Conservation (phyloP, 108 stramenopile genomes). For the Nannochloropsis gaditana region DNA sequence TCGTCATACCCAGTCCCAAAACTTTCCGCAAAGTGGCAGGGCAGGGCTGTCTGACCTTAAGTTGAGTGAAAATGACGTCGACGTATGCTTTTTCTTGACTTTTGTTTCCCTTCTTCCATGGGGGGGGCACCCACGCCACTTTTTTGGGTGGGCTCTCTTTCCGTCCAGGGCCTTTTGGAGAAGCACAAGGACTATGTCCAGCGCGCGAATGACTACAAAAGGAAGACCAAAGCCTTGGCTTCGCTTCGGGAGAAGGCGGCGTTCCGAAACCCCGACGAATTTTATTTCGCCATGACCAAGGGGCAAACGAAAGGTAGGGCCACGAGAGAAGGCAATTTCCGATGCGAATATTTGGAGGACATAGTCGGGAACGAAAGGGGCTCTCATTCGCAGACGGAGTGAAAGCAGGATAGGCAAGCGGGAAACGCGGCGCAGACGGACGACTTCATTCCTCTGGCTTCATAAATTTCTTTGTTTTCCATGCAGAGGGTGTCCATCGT, state of each 20-base stretch:
- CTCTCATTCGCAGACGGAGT: no score
- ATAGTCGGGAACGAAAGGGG: neutral
- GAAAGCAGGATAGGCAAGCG: neutral
- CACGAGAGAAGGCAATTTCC: neutral
- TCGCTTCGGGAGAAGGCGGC: conserved; percentile 68
- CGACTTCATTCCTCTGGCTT: neutral
- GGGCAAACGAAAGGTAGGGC: conserved; percentile 50
- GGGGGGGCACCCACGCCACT: no score
- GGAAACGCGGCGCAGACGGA: neutral
- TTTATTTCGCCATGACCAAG: conserved; percentile 95
- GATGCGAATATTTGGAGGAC: neutral
- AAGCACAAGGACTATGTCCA: conserved; percentile 92
- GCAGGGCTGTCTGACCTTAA: no score
- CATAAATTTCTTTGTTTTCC: neutral
- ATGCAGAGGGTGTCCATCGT: neutral
- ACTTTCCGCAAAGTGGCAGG: no score
- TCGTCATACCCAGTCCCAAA: neutral
- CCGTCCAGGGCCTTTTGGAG: conserved; percentile 76
- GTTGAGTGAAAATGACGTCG: no score
- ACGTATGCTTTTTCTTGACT: no score
- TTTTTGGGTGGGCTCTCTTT: neutral
- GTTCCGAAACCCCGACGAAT: conserved; percentile 96
- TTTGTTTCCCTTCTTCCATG: no score
- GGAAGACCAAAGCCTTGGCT: conserved; percentile 67
- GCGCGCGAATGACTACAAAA: conserved; percentile 84